These are phyloP conservation scores for Ophiostoma ips DNA, from an alignment of 2,329 filamentous ascomycete species.

Conservation along the genomic window DNA sequence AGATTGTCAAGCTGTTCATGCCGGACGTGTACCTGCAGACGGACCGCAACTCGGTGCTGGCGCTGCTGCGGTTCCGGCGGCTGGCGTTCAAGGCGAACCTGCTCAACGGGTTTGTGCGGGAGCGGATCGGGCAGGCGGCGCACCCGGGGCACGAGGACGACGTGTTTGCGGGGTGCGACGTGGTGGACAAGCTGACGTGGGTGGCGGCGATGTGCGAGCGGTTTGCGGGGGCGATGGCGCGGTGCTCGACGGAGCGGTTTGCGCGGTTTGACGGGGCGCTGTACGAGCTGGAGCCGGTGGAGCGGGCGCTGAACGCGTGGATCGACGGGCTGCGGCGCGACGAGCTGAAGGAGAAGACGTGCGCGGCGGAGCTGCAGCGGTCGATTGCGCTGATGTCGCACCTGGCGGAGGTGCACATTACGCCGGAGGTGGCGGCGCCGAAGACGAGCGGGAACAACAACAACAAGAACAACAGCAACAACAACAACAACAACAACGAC, in stretches of 20 bases:
- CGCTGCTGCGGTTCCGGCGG: slow-evolving; percentile 75
- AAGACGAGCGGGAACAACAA: not conserved
- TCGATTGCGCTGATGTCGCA: slow-evolving; percentile 82
- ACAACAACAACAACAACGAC: not conserved
- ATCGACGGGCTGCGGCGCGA: slow-evolving; percentile 74
- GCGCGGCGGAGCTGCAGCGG: slow-evolving; percentile 65
- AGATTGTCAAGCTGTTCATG: slow-evolving; percentile 78
- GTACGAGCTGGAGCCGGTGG: slow-evolving; percentile 82
- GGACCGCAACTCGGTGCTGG: slow-evolving; percentile 76
- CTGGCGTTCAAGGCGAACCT: slow-evolving; percentile 78
- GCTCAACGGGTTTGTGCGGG: slow-evolving; percentile 63
- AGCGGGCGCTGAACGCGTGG: slow-evolving; percentile 76
- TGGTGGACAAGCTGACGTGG: slow-evolving; percentile 74
- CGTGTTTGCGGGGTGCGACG: slow-evolving; percentile 64
- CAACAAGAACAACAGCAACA: not conserved
- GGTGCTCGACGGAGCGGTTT: slow-evolving; percentile 68
- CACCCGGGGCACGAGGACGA: slow-evolving; percentile 63
- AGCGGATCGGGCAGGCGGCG: slow-evolving; percentile 50
- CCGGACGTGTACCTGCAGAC: slow-evolving; percentile 62
- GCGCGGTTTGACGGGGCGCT: slow-evolving; percentile 63
- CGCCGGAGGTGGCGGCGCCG: slow-evolving; percentile 15
- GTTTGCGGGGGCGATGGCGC: slow-evolving; percentile 66
- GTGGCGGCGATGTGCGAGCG: slow-evolving; percentile 71
- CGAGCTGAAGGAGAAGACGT: slow-evolving; percentile 73
- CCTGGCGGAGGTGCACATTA: slow-evolving; percentile 67